Conservation (phyloP, 2,329 filamentous ascomycete species). For the Neonectria sp. region DNA sequence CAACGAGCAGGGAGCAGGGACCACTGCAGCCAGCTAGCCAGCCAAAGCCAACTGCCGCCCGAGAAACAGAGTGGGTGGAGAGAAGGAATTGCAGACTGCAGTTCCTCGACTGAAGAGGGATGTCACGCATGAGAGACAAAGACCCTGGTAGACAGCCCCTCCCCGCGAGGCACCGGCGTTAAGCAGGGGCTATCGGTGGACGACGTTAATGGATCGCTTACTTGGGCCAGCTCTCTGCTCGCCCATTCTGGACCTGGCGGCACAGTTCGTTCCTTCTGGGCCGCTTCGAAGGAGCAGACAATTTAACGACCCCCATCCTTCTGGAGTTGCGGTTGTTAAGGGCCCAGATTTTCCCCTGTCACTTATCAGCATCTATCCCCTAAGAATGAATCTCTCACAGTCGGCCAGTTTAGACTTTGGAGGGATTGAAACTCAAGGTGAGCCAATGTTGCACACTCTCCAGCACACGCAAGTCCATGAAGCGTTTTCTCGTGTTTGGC, state of each 20-base stretch:
- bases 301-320: slow-evolving; percentile 23
- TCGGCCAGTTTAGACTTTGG: slow-evolving; percentile 6
- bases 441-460: slow-evolving; percentile 12
- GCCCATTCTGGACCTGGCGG: slow-evolving; percentile 16
- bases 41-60: slow-evolving; percentile 30
- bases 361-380: slow-evolving; percentile 17
- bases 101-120: slow-evolving; percentile 19
- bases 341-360: not conserved
- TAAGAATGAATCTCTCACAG: slow-evolving; percentile 6
- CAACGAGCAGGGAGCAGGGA: slow-evolving; percentile 7
- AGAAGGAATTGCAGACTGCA: slow-evolving; percentile 15
- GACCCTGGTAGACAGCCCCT: slow-evolving; percentile 20
- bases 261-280: slow-evolving; percentile 26
- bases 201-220: slow-evolving; percentile 28
- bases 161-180: slow-evolving; percentile 32
- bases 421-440: slow-evolving; percentile 6
- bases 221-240: slow-evolving; percentile 8
- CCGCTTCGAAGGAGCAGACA: slow-evolving; percentile 30
- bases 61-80: slow-evolving; percentile 24
- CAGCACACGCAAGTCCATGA: slow-evolving; percentile 7
- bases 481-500: not conserved
- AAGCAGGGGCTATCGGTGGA: slow-evolving; percentile 32
- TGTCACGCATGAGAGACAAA: slow-evolving; percentile 34
- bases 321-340: not conserved
- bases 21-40: slow-evolving; percentile 12